Conservation (phyloP, 192 early-diverging fungal species). For the Cladochytrium replicatum region DNA sequence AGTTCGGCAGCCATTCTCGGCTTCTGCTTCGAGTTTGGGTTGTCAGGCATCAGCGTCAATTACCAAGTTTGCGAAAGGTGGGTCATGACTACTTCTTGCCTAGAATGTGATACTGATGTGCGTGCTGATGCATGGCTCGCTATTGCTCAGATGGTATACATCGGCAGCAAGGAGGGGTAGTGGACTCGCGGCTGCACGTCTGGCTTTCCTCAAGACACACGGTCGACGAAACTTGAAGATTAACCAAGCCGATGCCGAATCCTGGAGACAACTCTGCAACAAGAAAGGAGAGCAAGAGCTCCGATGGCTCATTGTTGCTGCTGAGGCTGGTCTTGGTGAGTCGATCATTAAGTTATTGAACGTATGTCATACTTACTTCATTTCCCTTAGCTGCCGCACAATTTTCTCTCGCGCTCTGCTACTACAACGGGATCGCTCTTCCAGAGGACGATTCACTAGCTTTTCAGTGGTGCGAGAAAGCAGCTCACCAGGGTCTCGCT, state of each 20-base stretch:
- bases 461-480: constrained; percentile 31
- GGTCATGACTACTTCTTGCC: too few relatives aligned
- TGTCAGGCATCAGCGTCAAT: constrained; percentile 12
- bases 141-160: constrained; percentile 24
- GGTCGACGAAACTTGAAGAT: constrained; percentile 35
- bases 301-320: too few relatives aligned
- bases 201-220: constrained; percentile 42
- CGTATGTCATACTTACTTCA: constrained; percentile 30
- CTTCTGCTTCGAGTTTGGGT: constrained; percentile 16
- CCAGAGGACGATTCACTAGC: constrained; percentile 23
- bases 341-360: constrained; percentile 1
- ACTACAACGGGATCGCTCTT: constrained; percentile 43
- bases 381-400: too few relatives aligned
- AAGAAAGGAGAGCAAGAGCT: constrained; percentile 1
- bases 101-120: too few relatives aligned
- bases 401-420: constrained; percentile 40
- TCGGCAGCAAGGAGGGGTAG: constrained; percentile 19
- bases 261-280: constrained; percentile 9
- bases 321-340: too few relatives aligned
- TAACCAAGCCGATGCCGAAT: constrained; percentile 26
- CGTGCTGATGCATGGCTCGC: too few relatives aligned
- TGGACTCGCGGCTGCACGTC: constrained; percentile 29
- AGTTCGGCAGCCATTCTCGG: constrained; percentile 6
- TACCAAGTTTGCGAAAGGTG: constrained; percentile 30
- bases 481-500: constrained; percentile 34